Base-by-base conservation (phyloP, 768 basidiomycete species). In the Mycena chlorophos region DNA sequence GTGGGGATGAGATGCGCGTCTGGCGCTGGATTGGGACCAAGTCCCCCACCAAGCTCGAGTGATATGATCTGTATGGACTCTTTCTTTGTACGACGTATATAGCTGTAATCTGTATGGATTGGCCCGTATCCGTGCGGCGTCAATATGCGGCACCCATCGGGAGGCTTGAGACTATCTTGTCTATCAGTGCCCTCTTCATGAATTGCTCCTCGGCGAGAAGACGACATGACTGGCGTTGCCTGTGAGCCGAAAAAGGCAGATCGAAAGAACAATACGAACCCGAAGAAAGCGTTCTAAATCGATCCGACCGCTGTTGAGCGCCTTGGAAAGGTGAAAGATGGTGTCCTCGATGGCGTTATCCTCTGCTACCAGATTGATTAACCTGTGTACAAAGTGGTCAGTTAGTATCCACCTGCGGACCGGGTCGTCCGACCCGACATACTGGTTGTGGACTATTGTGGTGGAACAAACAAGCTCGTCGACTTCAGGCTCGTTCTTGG, bases 341-440 rank as follows among this genome's bases (percentile, higher is more conserved):
- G 96, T 96, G 70, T 98, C 97, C 73, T 98, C 96, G 67, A 98
- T 94, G 1, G 96, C 94, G 65, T 94, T 94, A 71, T 98, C 97
- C 71, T 99, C 97, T n/a, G 97, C 95, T n/a, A 98, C 88, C 26
- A 98, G 80, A 68, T 98, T 91, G 63, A 98, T 87, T 22, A 99
- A 77, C 73, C 96, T 98, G 45, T 43, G 54, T 5, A 30, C 17
- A 25, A 31, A 27, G 34, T n/a, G 27, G 23, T 17, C 23, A 38
- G 34, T 34, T 60, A 47, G 38, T 50, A 48, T n/a, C n/a, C n/a
- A n/a, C n/a, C 49, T 29, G 42, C 45, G 61, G 49, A 49, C 22
- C 47, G 49, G 51, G 54, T 38, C 52, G 42, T 25, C 23, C 40
- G 64, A 59, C 54, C 54, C 55, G 51, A 63, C 88, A 66, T 63